These are phyloP conservation scores for Chara braunii DNA, from an alignment of 139 green algal genomes.

Conservation along the genomic window DNA sequence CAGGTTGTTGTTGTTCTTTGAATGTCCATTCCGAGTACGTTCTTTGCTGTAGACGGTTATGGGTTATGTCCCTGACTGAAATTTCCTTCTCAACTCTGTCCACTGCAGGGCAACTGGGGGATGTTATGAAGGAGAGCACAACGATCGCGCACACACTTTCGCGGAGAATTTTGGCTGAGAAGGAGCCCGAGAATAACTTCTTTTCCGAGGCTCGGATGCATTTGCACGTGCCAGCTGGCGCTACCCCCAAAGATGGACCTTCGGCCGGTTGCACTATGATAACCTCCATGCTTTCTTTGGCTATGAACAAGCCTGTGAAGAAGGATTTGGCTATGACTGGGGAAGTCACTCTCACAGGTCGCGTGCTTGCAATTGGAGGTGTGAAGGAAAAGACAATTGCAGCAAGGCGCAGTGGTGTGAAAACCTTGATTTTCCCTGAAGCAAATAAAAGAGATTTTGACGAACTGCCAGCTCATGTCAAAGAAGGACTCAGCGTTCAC, in stretches of 20 bases:
- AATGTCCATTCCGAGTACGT: no score
- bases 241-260: slow-evolving; percentile 90
- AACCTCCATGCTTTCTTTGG: slow-evolving; percentile 84
- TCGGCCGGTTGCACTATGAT: slow-evolving; percentile 82
- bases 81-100: background rate
- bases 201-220: slow-evolving; percentile 66
- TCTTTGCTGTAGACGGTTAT: no score
- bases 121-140: slow-evolving; percentile 90
- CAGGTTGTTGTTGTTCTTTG: no score
- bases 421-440: slow-evolving; percentile 72
- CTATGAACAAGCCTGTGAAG: slow-evolving; percentile 59
- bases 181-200: slow-evolving; percentile 34
- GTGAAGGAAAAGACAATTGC: slow-evolving; percentile 78
- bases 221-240: slow-evolving; percentile 86
- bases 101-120: slow-evolving; percentile 74
- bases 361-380: slow-evolving; percentile 68
- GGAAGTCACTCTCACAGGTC: slow-evolving; percentile 89
- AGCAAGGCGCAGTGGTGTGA: slow-evolving; percentile 61
- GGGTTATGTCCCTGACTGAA: no score
- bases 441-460: slow-evolving; percentile 86
- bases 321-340: slow-evolving; percentile 83
- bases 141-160: slow-evolving; percentile 88
- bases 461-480: slow-evolving; percentile 81
- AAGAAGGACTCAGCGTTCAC: slow-evolving; percentile 65
- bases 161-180: slow-evolving; percentile 50